Evolutionary conservation across 495 filamentous ascomycete species (phyloP), one percentile per base, ranked within the genome.

Genomic region (Aspergillus leporis): DNA sequence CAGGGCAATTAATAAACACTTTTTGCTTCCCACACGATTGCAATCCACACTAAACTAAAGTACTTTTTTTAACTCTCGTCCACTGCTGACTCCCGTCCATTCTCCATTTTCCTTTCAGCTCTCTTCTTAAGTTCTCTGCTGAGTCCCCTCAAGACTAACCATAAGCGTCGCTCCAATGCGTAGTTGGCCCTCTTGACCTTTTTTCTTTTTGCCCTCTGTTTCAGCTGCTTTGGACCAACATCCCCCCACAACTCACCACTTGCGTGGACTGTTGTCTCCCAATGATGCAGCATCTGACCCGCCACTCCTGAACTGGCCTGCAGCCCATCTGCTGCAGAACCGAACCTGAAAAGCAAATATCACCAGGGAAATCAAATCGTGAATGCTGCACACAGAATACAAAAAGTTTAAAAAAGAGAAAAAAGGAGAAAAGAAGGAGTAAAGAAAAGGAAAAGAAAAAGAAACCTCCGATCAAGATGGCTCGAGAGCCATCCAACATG

Each of bases 261-360:
- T 55, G 51, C 54, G 47, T 59, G 53, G 45, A 36, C 49, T 56
- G 25, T 69, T 63, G 67, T 65, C 61, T 66, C 58, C 70, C 58
- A 57, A 58, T 58, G 59, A 71, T 71, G 73, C 68, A 73, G 32
- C 56, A 50, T 31, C 61, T 66, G 68, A 69, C 69, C 65, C 74
- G 70, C 74, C 71, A 75, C 69, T 76, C 70, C 59, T 65, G 61
- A 73, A 70, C 63, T 71, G 70, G 71, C 52, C 67, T 59, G 61
- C 67, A 61, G 51, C 53, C 55, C 53, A 57, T 58, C 58, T 51
- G 55, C 62, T 56, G 62, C 61, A 62, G 55, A 64, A 59, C 54
- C 60, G 34, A 62, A 58, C 53, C 30, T 59, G 32, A 40, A 57
- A 48, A 58, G 53, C 63, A 60, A 61, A 62, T 53, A 43, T 45